phyloP scores from a whole-genome alignment of 2,329 filamentous ascomycete genomes.

The Aspergillus sp. region DNA sequence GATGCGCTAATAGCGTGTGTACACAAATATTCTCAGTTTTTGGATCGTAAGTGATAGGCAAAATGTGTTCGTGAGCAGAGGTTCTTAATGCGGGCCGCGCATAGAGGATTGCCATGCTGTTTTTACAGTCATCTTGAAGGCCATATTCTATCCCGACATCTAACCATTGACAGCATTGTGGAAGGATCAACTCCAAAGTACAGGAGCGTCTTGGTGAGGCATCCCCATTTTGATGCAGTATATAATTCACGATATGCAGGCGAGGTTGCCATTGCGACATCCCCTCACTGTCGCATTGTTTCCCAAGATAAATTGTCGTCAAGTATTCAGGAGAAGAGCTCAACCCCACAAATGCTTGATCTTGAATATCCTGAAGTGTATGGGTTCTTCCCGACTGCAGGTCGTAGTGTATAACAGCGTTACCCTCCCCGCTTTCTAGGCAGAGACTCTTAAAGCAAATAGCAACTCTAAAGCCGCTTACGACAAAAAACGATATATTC shows the following conservation, averaged over 20 bases:
- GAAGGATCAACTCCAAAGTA: slow-evolving; percentile 4
- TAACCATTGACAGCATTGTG: not conserved
- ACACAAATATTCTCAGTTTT: slow-evolving; percentile 11
- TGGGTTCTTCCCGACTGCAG: slow-evolving; percentile 19
- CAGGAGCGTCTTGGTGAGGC: not conserved
- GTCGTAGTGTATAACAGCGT: slow-evolving; percentile 25
- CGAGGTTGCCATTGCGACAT: not conserved
- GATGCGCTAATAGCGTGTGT: slow-evolving; percentile 8
- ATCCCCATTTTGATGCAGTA: not conserved
- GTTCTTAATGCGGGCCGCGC: not conserved
- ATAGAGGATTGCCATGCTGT: slow-evolving; percentile 15
- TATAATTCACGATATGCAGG: slow-evolving; percentile 17
- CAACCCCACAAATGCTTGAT: slow-evolving; percentile 18
- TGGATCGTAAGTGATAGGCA: slow-evolving; percentile 14
- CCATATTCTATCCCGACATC: not conserved
- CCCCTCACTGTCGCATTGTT: not conserved
- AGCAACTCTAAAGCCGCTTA: slow-evolving; percentile 23
- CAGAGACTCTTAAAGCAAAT: slow-evolving; percentile 15
- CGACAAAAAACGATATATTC: slow-evolving; percentile 17
- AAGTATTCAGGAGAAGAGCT: slow-evolving; percentile 17
- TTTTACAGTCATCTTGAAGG: slow-evolving; percentile 1
- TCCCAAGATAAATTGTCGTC: slow-evolving; percentile 17
- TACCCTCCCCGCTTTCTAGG: not conserved
- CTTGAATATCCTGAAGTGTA: slow-evolving; percentile 8
- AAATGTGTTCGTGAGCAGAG: not conserved